phyloP scores from a whole-genome alignment of 345 rosid species.

The Eucalyptus marginata region DNA sequence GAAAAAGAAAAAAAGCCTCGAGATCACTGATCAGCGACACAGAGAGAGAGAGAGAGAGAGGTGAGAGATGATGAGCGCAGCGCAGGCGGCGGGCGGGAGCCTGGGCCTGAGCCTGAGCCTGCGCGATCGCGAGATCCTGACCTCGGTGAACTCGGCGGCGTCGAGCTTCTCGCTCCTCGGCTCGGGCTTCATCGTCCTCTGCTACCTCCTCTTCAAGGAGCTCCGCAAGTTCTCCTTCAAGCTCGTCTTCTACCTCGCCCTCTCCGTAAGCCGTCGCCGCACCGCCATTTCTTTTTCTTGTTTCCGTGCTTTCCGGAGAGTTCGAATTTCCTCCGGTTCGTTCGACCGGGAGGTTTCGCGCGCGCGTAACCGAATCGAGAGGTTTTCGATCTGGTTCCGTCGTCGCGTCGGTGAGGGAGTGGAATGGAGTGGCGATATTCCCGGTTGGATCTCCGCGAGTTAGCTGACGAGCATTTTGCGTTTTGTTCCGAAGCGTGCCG shows the following conservation, averaged over 20 bases:
- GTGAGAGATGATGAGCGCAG: not conserved
- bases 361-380: not conserved
- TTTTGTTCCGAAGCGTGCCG: not conserved
- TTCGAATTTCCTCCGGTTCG: not conserved
- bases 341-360: not conserved
- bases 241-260: conserved; percentile 94
- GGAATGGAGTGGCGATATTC: not conserved
- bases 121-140: conserved; percentile 42
- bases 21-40: not conserved
- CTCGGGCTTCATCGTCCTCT: conserved; percentile 80
- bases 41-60: not conserved
- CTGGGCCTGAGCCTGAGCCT: conserved; percentile 8
- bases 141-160: conserved; percentile 58
- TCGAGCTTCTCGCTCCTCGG: conserved; percentile 79
- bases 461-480: not conserved
- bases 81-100: conserved; percentile 17
- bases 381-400: not conserved
- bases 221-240: conserved; percentile 97
- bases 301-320: not conserved
- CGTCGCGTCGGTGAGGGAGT: not conserved
- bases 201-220: conserved; percentile 85
- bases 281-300: not conserved
- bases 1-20: not conserved
- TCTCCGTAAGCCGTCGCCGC: conserved; percentile 41
- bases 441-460: not conserved